Evolutionary conservation across 345 rosid genomes (phyloP).

Genomic region (Jatropha curcas): DNA sequence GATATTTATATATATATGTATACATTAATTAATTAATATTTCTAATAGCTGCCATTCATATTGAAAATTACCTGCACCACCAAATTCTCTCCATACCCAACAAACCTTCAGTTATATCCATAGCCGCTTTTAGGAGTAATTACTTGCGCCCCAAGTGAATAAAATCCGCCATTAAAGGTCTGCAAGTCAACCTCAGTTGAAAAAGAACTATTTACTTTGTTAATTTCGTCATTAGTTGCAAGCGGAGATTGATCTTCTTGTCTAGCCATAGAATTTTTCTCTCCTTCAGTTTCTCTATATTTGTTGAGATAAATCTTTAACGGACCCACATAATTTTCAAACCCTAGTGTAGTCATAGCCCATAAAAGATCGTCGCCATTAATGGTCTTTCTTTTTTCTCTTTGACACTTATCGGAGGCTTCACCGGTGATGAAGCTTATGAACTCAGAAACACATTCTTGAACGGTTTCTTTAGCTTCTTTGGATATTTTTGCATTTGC

Average conservation of each 20-base stretch:
- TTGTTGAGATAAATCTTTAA: slow-evolving; percentile 24
- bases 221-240: not conserved
- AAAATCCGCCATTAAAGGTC: slow-evolving; percentile 29
- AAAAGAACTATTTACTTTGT: not conserved
- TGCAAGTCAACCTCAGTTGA: slow-evolving; percentile 14
- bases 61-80: slow-evolving; percentile 16
- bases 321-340: slow-evolving; percentile 26
- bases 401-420: slow-evolving; percentile 33
- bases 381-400: slow-evolving; percentile 33
- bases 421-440: slow-evolving; percentile 34
- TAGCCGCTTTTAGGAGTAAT: not conserved
- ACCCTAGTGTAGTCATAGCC: slow-evolving; percentile 32
- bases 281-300: slow-evolving; percentile 28
- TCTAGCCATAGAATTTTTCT: slow-evolving; percentile 20
- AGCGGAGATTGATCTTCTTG: slow-evolving; percentile 13
- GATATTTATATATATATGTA: not conserved
- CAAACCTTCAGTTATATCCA: slow-evolving; percentile 20
- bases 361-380: slow-evolving; percentile 32
- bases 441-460: slow-evolving; percentile 34
- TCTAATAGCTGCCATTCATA: slow-evolving; percentile 27
- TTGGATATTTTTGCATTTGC: slow-evolving; percentile 34
- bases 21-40: not conserved
- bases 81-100: slow-evolving; percentile 26
- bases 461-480: slow-evolving; percentile 33
- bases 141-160: slow-evolving; percentile 34